Base-by-base conservation (phyloP, 805 yeast species). In the Metschnikowia kunwiensis region DNA sequence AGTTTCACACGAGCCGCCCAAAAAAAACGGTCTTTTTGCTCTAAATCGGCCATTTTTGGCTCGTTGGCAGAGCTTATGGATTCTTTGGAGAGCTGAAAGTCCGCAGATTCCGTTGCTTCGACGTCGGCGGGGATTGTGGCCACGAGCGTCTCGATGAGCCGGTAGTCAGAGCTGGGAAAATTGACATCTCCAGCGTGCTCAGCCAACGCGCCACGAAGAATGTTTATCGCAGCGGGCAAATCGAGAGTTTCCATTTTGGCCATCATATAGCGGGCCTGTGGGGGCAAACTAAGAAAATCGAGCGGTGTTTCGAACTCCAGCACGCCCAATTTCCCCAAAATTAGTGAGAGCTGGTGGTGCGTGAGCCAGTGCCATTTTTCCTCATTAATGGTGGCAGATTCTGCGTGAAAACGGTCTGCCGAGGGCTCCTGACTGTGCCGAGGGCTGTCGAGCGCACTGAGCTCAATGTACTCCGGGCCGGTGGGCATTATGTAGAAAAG, bases 1-100 rank as follows among this genome's bases (percentile, higher is more conserved):
- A 66, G 51, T 40, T 57, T 60, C 24, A 59, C 54, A 27, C 64
- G 65, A 12, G 67, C 49, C 7, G 44, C 41, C 67, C 68, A 61
- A 26, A 28, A 32, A 5, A n/a, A 12, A 17, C 15, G 10, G 16
- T 19, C 17, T 3, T 8, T 10, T 10, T 24, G 4, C 7, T 24
- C 8, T 6, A 4, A 3, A 7, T 24, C 13, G 5, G n/a, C 14
- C 4, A 11, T 24, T 24, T 24, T 12, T 4, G 5, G 14, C 9
- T 3, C 9, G 24, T 21, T 21, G 9, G n/a, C 24, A 3, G n/a
- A 9, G 11, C 24, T 21, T 21, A 9, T 3, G 24, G 24, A 3
- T n/a, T 21, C 24, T 9, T 3, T 3, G 3, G 3, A 9, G 11
- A 9, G n/a, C 5, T n/a, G 11, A n/a, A 3, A 21, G n/a, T 21